A percentile compares a stretch with the other conserved stretches of the same genome.
Conservation (phyloP, 139 green algal species). For the Eudorina sp. region DNA sequence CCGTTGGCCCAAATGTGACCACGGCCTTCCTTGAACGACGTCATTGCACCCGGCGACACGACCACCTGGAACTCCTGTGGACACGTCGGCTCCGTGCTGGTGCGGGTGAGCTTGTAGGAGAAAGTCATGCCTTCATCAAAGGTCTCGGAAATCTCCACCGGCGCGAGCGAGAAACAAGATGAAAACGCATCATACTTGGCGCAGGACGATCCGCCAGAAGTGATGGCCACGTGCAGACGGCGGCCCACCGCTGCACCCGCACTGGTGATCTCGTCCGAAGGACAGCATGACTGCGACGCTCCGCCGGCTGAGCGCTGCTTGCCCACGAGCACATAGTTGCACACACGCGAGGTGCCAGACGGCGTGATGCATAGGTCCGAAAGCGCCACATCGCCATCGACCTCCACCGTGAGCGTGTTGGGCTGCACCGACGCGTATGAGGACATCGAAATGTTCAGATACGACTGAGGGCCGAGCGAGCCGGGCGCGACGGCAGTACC, state of each 20-base stretch:
- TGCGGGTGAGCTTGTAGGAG: slow-evolving; percentile 44
- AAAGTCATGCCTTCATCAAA: slow-evolving; percentile 42
- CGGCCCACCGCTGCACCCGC: background rate
- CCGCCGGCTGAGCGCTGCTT: background rate
- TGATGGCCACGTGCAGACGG: background rate
- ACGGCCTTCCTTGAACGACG: slow-evolving; percentile 26
- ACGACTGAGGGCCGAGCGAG: background rate
- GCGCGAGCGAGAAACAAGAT: background rate
- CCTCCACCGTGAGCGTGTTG: slow-evolving; percentile 9
- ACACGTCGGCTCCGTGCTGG: background rate
- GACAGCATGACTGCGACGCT: slow-evolving; percentile 26
- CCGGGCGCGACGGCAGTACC: background rate
- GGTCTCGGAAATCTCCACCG: slow-evolving; percentile 34
- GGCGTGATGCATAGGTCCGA: slow-evolving; percentile 46
- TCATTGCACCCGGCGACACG: background rate
- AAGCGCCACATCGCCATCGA: slow-evolving; percentile 19
- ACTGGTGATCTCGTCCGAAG: slow-evolving; percentile 23
- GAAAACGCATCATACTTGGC: background rate
- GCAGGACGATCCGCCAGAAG: background rate
- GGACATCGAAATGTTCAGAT: slow-evolving; percentile 38
- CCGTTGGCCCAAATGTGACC: slow-evolving; percentile 37
- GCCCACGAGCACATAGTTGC: slow-evolving; percentile 34
- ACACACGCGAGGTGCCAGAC: slow-evolving; percentile 5
- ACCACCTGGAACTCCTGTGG: slow-evolving; percentile 44
- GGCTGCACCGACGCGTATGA: slow-evolving; percentile 35